Evolutionary conservation across 371 early-diverging fungal species (phyloP).

Genomic region (Lichtheimia hyalospora): DNA sequence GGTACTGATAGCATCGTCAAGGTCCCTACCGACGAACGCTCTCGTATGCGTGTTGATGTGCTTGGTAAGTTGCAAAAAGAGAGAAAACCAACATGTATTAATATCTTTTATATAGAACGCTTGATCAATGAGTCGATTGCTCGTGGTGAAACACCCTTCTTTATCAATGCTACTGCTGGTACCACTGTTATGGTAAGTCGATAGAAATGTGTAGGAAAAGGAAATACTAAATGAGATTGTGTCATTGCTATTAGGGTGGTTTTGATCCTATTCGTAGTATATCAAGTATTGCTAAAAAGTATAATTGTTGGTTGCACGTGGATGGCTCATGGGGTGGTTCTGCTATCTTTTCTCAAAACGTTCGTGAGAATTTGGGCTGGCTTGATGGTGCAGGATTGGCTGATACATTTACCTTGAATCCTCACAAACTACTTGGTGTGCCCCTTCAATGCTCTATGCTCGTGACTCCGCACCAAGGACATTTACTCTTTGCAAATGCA

Average conservation of each 20-base stretch:
- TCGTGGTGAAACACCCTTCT: constrained; percentile 66
- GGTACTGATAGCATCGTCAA: constrained; percentile 68
- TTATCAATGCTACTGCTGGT: constrained; percentile 85
- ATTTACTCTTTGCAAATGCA: constrained; percentile 50
- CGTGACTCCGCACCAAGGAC: constrained; percentile 55
- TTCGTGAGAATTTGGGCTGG: constrained; percentile 41
- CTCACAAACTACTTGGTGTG: constrained; percentile 86
- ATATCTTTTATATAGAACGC: constrained; percentile 29
- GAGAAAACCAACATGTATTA: not conserved
- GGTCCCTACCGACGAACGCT: constrained; percentile 67
- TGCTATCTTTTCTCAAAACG: constrained; percentile 57
- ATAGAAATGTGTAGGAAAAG: not conserved
- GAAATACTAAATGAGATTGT: not conserved
- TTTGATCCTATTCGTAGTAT: constrained; percentile 77
- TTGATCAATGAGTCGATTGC: constrained; percentile 45
- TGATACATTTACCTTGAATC: constrained; percentile 79
- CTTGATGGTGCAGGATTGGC: constrained; percentile 58
- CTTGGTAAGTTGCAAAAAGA: constrained; percentile 41
- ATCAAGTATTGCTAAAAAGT: constrained; percentile 57
- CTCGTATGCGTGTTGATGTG: constrained; percentile 62
- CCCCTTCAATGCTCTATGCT: constrained; percentile 85
- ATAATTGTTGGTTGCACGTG: constrained; percentile 81
- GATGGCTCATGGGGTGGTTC: constrained; percentile 89
- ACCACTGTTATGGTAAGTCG: constrained; percentile 75
- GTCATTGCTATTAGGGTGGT: constrained; percentile 59